Conservation (phyloP, 1,139 yeast species). For the Geotrichum fermentans region DNA sequence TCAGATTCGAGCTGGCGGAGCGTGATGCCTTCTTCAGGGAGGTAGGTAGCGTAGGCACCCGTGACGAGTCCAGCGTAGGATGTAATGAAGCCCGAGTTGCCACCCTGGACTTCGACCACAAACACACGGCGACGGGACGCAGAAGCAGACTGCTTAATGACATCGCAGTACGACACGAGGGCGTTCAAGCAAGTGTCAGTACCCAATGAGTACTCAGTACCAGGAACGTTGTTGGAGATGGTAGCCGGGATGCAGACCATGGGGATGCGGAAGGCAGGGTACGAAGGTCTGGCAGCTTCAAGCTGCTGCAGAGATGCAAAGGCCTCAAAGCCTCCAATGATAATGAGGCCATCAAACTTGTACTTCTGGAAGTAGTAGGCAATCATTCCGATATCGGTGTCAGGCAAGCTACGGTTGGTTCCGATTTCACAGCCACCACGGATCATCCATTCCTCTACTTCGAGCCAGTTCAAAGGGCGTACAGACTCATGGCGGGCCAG, state of each 20-base stretch:
- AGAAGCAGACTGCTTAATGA: constrained; percentile 89
- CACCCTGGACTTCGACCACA: constrained; percentile 97
- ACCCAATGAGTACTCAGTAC: constrained; percentile 91
- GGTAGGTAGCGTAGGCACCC: constrained; percentile 90
- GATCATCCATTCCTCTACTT: constrained; percentile 84
- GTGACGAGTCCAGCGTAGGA: constrained; percentile 82
- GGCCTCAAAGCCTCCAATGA: constrained; percentile 95
- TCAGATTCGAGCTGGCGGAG: constrained; percentile 72
- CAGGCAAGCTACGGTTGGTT: constrained; percentile 83
- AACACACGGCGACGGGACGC: constrained; percentile 92
- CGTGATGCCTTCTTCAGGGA: constrained; percentile 82
- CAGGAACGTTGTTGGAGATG: constrained; percentile 94
- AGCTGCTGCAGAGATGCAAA: constrained; percentile 78
- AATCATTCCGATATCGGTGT: constrained; percentile 74
- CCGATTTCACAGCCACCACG: constrained; percentile 95
- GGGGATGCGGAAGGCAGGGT: constrained; percentile 90
- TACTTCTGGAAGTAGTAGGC: constrained; percentile 88
- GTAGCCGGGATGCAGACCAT: constrained; percentile 93
- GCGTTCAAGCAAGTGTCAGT: constrained; percentile 91
- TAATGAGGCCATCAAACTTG: constrained; percentile 75
- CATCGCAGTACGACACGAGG: constrained; percentile 87
- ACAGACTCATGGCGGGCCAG: constrained; percentile 75
- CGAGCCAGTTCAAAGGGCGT: constrained; percentile 72
- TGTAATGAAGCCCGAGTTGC: constrained; percentile 90
- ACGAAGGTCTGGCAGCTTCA: constrained; percentile 61